Percentiles rank a stretch among this genome's conserved stretches.
Evolutionary conservation across 2,329 filamentous ascomycete species (phyloP).

Genomic region (Lasiodiplodia sp.): DNA sequence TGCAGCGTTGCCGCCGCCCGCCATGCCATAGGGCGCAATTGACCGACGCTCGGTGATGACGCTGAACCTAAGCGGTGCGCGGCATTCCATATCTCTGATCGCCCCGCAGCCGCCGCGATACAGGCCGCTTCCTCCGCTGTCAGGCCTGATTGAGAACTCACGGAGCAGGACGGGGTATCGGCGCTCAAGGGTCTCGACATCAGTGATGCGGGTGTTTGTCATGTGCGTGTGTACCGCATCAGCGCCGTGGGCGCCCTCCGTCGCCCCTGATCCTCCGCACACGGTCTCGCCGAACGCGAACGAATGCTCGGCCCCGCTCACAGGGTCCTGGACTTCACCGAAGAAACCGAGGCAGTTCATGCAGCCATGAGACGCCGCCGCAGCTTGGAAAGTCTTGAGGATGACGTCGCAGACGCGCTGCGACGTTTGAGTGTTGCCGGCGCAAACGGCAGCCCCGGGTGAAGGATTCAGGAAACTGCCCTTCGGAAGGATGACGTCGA

Average conservation of each 20-base stretch:
- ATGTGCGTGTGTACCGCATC: constrained; percentile 76
- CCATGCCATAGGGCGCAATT: constrained; percentile 76
- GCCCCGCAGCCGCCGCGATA: constrained; percentile 73
- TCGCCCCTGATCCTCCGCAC: constrained; percentile 73
- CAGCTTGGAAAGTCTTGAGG: constrained; percentile 33
- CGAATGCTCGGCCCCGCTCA: background rate
- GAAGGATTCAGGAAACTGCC: constrained; percentile 46
- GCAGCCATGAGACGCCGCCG: constrained; percentile 35
- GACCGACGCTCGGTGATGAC: constrained; percentile 77
- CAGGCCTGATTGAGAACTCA: constrained; percentile 67
- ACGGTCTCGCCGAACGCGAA: constrained; percentile 80
- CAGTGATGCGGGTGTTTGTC: constrained; percentile 81
- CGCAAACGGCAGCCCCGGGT: constrained; percentile 42
- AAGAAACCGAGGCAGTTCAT: constrained; percentile 42
- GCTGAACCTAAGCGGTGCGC: constrained; percentile 73
- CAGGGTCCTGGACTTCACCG: constrained; percentile 24
- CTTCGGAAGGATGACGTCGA: constrained; percentile 44
- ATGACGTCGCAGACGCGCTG: constrained; percentile 38
- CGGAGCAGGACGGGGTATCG: constrained; percentile 73
- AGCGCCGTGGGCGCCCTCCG: constrained; percentile 70
- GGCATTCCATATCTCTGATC: constrained; percentile 76
- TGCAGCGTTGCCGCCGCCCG: constrained; percentile 75
- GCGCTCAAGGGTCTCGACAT: constrained; percentile 75
- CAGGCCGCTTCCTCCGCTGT: constrained; percentile 67
- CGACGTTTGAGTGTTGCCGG: constrained; percentile 31